These are phyloP conservation scores for Fusarium lyarnte DNA, from an alignment of 2,329 filamentous ascomycete species.

Conservation along the genomic window DNA sequence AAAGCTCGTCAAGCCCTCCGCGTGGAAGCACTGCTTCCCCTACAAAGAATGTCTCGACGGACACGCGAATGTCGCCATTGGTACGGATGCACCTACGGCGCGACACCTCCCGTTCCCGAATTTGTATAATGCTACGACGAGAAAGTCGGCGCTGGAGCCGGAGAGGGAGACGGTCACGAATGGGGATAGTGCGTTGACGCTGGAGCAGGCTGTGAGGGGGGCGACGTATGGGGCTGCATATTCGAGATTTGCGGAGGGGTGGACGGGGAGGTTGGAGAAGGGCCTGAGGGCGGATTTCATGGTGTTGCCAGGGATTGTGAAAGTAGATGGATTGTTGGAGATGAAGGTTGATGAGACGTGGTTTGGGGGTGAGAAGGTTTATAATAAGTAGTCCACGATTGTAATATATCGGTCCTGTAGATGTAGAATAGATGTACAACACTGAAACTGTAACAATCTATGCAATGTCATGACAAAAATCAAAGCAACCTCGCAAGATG, in stretches of 20 bases:
- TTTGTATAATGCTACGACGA: constrained; percentile 67
- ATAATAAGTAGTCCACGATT: neutral
- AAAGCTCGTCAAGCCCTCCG: constrained; percentile 61
- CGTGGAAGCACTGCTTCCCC: constrained; percentile 68
- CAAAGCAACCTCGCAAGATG: rapidly evolving
- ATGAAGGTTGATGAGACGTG: constrained; percentile 27
- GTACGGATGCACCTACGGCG: constrained; percentile 68
- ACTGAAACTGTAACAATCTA: rapidly evolving
- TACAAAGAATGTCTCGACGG: constrained; percentile 68
- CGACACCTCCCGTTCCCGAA: constrained; percentile 64
- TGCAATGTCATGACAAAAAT: neutral
- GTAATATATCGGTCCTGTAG: neutral
- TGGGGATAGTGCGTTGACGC: constrained; percentile 60
- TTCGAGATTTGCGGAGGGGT: constrained; percentile 65
- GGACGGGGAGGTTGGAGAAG: constrained; percentile 61
- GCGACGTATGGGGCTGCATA: constrained; percentile 66
- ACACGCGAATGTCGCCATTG: constrained; percentile 65
- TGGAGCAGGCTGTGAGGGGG: constrained; percentile 63
- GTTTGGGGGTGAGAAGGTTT: constrained; percentile 8
- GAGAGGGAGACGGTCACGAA: constrained; percentile 57
- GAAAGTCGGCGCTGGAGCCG: constrained; percentile 63
- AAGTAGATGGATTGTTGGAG: constrained; percentile 8
- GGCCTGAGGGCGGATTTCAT: constrained; percentile 69
- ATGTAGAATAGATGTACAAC: neutral
- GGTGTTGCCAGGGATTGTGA: constrained; percentile 21